These are phyloP conservation scores for Solanum lycopersicoides DNA, from an alignment of 257 asterid species.

Conservation along the genomic window DNA sequence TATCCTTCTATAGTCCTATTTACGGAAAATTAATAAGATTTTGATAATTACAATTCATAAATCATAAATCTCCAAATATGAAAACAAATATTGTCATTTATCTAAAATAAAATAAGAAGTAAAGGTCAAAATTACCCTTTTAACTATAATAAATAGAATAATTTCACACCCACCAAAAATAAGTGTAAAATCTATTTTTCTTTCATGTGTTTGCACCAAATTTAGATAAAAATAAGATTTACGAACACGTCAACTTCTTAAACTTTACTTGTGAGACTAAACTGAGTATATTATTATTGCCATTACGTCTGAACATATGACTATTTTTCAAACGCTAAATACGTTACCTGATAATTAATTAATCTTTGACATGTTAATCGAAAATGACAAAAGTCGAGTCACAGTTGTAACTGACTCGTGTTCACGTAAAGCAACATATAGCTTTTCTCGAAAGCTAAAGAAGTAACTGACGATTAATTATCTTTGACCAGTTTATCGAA, in stretches of 20 bases:
- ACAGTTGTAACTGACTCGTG: not conserved
- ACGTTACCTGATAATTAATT: not conserved
- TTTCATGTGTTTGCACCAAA: not conserved
- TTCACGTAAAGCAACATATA: not conserved
- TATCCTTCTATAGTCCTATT: not conserved
- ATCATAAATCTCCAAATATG: not conserved
- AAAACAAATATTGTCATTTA: not conserved
- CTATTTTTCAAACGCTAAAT: not conserved
- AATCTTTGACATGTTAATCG: not conserved
- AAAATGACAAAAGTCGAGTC: not conserved
- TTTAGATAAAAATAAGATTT: too few relatives aligned
- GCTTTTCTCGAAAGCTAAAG: too few relatives aligned
- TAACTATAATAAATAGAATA: not conserved
- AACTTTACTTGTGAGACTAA: not conserved
- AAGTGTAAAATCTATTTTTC: not conserved
- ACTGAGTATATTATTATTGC: not conserved
- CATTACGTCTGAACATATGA: not conserved
- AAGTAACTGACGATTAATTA: not conserved
- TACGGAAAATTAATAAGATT: not conserved
- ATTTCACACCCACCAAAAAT: not conserved
- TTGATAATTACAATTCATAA: not conserved
- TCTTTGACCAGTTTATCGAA: not conserved
- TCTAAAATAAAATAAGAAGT: not conserved
- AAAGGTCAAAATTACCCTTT: not conserved
- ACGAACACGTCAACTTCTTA: rapidly evolving